Conservation (phyloP, 768 basidiomycete genomes). For the Calocybe indica region DNA sequence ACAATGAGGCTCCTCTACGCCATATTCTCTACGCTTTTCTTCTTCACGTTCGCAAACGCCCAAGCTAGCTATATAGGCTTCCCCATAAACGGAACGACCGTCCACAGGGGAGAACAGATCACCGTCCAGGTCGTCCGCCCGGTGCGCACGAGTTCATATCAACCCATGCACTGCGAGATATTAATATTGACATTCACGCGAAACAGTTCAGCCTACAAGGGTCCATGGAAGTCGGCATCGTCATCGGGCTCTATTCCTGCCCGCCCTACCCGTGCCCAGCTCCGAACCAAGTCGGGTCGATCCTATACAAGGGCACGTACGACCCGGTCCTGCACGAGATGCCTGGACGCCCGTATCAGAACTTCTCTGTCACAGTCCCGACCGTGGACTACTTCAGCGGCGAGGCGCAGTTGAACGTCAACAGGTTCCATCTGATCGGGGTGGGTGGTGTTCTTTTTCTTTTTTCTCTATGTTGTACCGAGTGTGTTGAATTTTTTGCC, state of each 20-base stretch:
- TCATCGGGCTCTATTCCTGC: slow-evolving; percentile 24
- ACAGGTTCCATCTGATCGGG: slow-evolving; percentile 12
- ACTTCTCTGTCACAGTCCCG: slow-evolving; percentile 24
- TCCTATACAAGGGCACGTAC: slow-evolving; percentile 29
- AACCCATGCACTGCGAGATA: background rate
- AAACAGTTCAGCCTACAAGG: slow-evolving; percentile 14
- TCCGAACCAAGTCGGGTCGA: slow-evolving; percentile 20
- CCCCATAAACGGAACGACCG: slow-evolving; percentile 20
- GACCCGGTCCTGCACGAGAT: slow-evolving; percentile 15
- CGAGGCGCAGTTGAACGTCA: slow-evolving; percentile 9
- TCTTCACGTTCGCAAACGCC: slow-evolving; percentile 6
- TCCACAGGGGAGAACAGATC: slow-evolving; percentile 22
- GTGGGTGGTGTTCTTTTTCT: slow-evolving; percentile 7
- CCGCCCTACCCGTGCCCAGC: slow-evolving; percentile 14
- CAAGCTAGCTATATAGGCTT: slow-evolving; percentile 21
- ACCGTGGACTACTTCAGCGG: background rate
- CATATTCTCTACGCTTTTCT: slow-evolving; percentile 5
- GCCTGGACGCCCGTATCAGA: slow-evolving; percentile 16
- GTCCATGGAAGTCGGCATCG: slow-evolving; percentile 20
- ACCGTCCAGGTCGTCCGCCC: slow-evolving; percentile 31
- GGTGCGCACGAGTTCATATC: slow-evolving; percentile 13
- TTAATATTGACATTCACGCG: too few relatives aligned
- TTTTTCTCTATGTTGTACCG: background rate
- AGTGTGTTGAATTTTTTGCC: background rate
- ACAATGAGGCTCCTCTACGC: slow-evolving; percentile 9